Conservation (phyloP, 2,329 filamentous ascomycete species). For the Lojkania enalia region DNA sequence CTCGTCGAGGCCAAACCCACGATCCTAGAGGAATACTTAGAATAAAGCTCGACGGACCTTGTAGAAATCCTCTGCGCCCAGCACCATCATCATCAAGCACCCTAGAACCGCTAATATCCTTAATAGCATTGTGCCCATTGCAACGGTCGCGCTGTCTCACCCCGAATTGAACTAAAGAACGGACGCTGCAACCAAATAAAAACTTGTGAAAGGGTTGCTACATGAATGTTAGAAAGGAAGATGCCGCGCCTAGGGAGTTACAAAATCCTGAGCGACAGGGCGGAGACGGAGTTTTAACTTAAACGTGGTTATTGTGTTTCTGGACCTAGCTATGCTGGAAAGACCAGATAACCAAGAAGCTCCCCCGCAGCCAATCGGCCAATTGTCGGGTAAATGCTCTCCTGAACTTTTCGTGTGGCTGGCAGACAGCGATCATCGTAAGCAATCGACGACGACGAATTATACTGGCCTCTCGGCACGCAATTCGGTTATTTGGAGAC, state of each 20-base stretch:
- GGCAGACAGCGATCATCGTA: not conserved
- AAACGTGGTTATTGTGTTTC: conserved; percentile 6
- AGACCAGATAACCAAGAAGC: conserved; percentile 15
- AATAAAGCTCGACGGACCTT: conserved; percentile 57
- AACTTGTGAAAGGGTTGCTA: conserved; percentile 9
- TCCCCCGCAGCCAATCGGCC: conserved; percentile 6
- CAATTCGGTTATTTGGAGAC: not conserved
- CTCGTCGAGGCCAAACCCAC: too few species aligned
- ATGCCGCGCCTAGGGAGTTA: not conserved
- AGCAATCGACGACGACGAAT: not conserved
- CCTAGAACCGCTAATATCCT: conserved; percentile 49
- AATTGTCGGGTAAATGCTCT: conserved; percentile 1
- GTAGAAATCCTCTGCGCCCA: conserved; percentile 72
- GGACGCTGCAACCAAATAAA: conserved; percentile 17
- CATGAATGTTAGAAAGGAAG: conserved; percentile 18
- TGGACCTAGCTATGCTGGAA: conserved; percentile 8
- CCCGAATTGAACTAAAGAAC: conserved; percentile 17
- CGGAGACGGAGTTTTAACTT: conserved; percentile 10
- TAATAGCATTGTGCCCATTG: conserved; percentile 46
- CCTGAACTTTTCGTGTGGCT: conserved; percentile 1
- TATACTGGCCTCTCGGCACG: not conserved
- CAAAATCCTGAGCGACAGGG: not conserved
- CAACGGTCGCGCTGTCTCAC: conserved; percentile 16
- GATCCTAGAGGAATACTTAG: not conserved
- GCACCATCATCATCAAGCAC: conserved; percentile 48